Conservation (phyloP, 352 stramenopile genomes). For the Phytophthora quininea region DNA sequence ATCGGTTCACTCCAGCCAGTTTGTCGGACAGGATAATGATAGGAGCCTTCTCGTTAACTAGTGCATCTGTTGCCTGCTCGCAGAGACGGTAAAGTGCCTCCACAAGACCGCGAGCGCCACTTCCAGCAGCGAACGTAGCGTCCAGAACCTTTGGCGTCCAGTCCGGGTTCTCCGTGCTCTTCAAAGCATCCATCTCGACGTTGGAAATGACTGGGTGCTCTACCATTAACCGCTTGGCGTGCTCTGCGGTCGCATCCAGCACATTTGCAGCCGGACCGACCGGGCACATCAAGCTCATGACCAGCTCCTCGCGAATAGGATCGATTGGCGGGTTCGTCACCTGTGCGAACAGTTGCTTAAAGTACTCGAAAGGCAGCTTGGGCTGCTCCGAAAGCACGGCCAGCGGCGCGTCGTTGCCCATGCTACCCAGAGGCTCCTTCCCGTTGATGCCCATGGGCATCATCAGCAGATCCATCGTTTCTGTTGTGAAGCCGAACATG, state of each 20-base stretch:
- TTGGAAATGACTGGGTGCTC: conserved; percentile 93
- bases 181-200: conserved; percentile 93
- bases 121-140: conserved; percentile 68
- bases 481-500: conserved; percentile 96
- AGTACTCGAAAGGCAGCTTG: conserved; percentile 96
- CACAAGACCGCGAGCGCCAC: conserved; percentile 64
- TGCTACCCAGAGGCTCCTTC: conserved; percentile 94
- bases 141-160: conserved; percentile 69
- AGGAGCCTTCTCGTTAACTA: conserved; percentile 76
- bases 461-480: conserved; percentile 96
- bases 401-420: conserved; percentile 96
- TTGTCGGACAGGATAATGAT: conserved; percentile 94
- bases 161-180: conserved; percentile 68
- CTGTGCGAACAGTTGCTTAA: conserved; percentile 96
- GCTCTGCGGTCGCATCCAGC: conserved; percentile 80
- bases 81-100: conserved; percentile 93
- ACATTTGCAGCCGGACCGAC: conserved; percentile 96
- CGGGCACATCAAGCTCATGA: conserved; percentile 97
- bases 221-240: conserved; percentile 91
- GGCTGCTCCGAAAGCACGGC: conserved; percentile 93
- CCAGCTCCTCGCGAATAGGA: conserved; percentile 96
- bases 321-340: conserved; percentile 98
- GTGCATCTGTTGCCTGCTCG: conserved; percentile 92
- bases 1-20: conserved; percentile 83
- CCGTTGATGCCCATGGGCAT: conserved; percentile 94